These are phyloP conservation scores for Starmera pachycereana DNA, from an alignment of 805 yeast genomes.

Conservation along the genomic window DNA sequence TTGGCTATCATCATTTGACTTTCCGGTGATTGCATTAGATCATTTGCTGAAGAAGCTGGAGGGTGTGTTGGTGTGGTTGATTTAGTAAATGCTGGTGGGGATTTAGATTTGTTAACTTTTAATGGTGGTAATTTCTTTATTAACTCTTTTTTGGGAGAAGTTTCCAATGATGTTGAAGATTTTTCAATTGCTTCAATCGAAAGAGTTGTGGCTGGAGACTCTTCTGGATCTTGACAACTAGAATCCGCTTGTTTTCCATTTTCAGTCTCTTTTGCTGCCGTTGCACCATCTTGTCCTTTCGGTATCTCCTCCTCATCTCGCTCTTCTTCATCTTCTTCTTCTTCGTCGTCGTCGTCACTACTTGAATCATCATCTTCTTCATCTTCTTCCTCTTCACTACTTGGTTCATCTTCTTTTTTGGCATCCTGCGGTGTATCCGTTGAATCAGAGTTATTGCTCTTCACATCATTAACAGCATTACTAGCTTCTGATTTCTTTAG, in stretches of 20 bases:
- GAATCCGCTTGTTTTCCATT: not conserved
- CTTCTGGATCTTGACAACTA: not conserved
- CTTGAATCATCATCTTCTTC: not conserved
- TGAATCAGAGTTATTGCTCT: not conserved
- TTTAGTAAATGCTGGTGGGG: not conserved
- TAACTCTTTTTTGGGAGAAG: not conserved
- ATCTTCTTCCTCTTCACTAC: not conserved
- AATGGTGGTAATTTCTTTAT: not conserved
- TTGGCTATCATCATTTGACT: slow-evolving; percentile 79
- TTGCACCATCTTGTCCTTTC: too few species aligned
- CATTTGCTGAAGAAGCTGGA: slow-evolving; percentile 18
- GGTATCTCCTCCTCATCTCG: not conserved
- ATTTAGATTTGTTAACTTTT: not conserved
- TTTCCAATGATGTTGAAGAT: not conserved
- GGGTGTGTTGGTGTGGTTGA: not conserved
- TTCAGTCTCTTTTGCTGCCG: not conserved
- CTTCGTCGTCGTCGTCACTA: not conserved
- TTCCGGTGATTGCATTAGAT: slow-evolving; percentile 44
- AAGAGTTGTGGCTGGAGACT: not conserved
- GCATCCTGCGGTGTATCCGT: not conserved
- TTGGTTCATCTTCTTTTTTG: not conserved
- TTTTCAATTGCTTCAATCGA: not conserved
- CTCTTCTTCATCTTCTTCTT: not conserved
- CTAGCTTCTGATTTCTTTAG: slow-evolving; percentile 3
- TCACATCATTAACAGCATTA: not conserved